Base-by-base conservation (phyloP, 2,329 filamentous ascomycete genomes). In the Colletotrichum liriopes region DNA sequence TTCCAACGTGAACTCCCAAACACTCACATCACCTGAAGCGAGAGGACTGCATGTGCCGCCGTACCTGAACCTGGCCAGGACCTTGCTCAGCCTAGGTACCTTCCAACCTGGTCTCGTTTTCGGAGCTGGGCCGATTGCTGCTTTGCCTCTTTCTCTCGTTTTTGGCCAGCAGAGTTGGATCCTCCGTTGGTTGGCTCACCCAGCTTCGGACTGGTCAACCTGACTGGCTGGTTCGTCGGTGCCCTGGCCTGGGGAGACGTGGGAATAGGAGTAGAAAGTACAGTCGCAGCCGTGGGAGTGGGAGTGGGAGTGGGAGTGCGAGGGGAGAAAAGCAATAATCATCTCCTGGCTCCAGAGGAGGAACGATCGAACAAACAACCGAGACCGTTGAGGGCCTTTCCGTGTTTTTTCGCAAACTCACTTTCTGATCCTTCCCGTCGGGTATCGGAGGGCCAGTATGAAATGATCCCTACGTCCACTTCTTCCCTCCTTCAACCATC, bases 241-340 rank as follows among this genome's bases (percentile, higher is more conserved):
- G 61, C 65, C 52, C 52, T 54, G 59, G 69, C 37, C 41, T 12
- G 45, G 45, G 47, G n/a, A 26, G 32, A 51, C 23, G 23, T 26
- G 23, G 29, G 59, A 39, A 23, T 49, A 29, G 39, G 14, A 62
- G n/a, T 16, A 54, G 26, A 16, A 51, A 11, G 14, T 29, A 52
- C 49, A 29, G 49, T 32, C 18, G 29, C 18, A 35, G 20, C 18
- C 5, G 52, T 55, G 32, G 32, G 52, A 16, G 47, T 8, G 43
- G 29, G 3, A 23, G 32, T 4, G 29, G 23, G 20, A 55, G 52
- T 35, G 35, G 23, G 32, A 14, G 56, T 45, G 49, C 52, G 65
- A 52, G 56, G 54, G 71, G 47, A 62, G 71, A 73, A 73, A 71
- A 73, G 71, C 71, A 73, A 73, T 73, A 73, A 71, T 73, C 56